Base-by-base conservation (phyloP, 2,329 filamentous ascomycete species). In the Clarireedia homoeocarpa region DNA sequence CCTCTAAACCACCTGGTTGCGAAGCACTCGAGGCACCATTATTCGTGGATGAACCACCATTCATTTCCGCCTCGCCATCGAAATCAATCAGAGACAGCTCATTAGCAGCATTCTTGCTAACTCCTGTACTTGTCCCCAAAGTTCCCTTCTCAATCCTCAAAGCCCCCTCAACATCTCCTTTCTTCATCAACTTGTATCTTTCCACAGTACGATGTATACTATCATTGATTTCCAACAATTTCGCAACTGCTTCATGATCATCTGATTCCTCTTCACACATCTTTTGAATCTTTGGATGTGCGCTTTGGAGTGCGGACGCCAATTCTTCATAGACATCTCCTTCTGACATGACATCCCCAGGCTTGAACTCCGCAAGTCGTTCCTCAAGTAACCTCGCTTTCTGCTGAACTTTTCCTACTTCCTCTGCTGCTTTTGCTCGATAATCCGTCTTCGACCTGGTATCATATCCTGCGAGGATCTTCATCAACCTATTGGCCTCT, bases 261-360 rank as follows among this genome's bases (percentile, higher is more conserved):
- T 97, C 92, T 10, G 91, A 96, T 69, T 99, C 94, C 72, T 99
- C 94, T 72, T 97, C 92, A 68, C 92, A 97, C 92, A 99, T 99
- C 74, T 90, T 96, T 70, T 97, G 92, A 62, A 99, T 97, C 75
- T 99, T 99, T 7, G 94, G 94, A 67, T 99, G 94, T 2, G 94
- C 94, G 68, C 88, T 96, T 70, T 90, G 89, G 47, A 99, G 78
- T 9, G 94, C 85, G 61, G 88, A 86, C 5, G 91, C 91, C 53
- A 99, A 80, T 76, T 99, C 94, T 77, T 91, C 81, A 63, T 83
- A 86, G 20, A 86, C 83, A 59, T 86, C 83, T 12, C 82, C 81
- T 17, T 85, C 82, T 20, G 73, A 70, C 73, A 97, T 87, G 57
- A 80, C 82, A 65, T 96, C 92, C 45, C 91, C 92, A 0, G 85